phyloP scores from a whole-genome alignment of 2,329 filamentous ascomycete genomes.

The Aspergillus alliaceus region DNA sequence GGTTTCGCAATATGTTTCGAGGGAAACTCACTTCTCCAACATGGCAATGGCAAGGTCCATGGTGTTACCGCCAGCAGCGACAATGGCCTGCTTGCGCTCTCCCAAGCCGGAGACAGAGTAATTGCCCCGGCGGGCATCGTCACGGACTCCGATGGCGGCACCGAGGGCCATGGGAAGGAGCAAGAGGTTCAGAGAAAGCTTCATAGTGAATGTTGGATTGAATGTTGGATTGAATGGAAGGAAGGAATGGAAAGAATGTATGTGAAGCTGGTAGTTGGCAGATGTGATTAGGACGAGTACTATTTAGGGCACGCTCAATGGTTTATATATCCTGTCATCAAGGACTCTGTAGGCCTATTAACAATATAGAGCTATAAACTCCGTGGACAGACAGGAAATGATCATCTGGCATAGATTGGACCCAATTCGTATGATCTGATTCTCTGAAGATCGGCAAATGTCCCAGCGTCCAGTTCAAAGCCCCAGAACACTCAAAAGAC shows the following conservation, averaged over 20 bases:
- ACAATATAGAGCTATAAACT: not conserved
- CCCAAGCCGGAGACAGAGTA: slow-evolving; percentile 14
- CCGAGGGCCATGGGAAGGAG: slow-evolving; percentile 8
- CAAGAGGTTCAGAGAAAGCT: slow-evolving; percentile 5
- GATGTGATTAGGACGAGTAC: not conserved
- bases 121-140: slow-evolving; percentile 11
- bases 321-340: not conserved
- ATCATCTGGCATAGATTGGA: not conserved
- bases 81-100: slow-evolving; percentile 15
- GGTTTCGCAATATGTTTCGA: too few relatives aligned
- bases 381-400: slow-evolving; percentile 3
- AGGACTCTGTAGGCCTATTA: not conserved
- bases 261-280: not conserved
- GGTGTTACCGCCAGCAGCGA: slow-evolving; percentile 18
- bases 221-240: not conserved
- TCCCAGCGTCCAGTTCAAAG: not conserved
- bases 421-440: not conserved
- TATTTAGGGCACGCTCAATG: not conserved
- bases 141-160: slow-evolving; percentile 2
- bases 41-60: slow-evolving; percentile 22
- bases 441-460: not conserved
- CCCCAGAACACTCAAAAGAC: not conserved
- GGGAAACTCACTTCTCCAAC: slow-evolving; percentile 15
- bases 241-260: not conserved
- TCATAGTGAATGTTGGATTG: not conserved